Base-by-base conservation (phyloP, 106 monocot species). In the Dactylorhiza incarnata region DNA sequence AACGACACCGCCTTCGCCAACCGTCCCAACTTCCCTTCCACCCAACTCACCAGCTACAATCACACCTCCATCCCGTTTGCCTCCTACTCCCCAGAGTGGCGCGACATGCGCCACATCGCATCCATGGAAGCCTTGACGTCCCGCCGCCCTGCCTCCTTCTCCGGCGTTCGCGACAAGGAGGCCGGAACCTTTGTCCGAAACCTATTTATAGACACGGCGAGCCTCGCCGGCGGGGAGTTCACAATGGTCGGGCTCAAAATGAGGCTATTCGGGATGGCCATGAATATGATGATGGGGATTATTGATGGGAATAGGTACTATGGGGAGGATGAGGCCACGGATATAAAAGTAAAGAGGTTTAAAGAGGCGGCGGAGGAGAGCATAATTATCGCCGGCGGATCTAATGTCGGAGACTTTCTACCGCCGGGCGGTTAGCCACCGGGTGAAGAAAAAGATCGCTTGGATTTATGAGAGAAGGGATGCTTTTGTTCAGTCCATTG, bases 341-440 rank as follows among this genome's bases (percentile, higher is more conserved):
- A 29, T 11, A 49, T 5, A n/a, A 49, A 52, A 49, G 48, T 12
- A 16, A 37, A 45, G 66, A 43, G 45, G 70, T 70, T 78, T 12
- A 10, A 71, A 77, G 63, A 50, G 43, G 44, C 62, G 76, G 44
- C 58, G 49, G 59, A 58, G 77, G 76, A 49, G 72, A 62, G 26
- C 50, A 24, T 76, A 22, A 2, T 6, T 5, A 4, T 87, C 23
- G 44, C n/a, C 1, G 81, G 76, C 11, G 25, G 9, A n/a, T 55
- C 84, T 0, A 81, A 79, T 29, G 5, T 76, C 1, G 71, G 58
- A 47, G 84, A 87, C 26, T 84, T 84, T 73, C 8, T 88, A 25
- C 84, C 84, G 12, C 26, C 37, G 49, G 24, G 11, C 84, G 19
- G 82, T 55, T 12, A 9, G 48, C 7, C 43, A 23, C 3, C 75